Base-by-base conservation (phyloP, 139 green algal species). In the Coelastrella sp. region DNA sequence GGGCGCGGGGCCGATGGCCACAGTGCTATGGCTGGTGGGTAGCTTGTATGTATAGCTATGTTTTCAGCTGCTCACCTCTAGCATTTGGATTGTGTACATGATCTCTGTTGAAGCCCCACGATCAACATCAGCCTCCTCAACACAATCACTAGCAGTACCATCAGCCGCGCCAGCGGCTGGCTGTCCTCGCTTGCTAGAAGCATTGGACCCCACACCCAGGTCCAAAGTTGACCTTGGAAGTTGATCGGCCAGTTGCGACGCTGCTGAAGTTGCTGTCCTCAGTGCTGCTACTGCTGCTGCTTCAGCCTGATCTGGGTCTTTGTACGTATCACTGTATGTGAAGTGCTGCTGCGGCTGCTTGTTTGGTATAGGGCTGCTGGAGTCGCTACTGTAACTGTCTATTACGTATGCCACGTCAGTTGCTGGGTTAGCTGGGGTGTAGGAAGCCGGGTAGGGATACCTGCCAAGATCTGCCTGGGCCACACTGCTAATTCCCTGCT, bases 51-150 rank as follows among this genome's bases (percentile, higher is more conserved):
- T 47, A 47, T 47, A 47, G 32, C 32, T 47, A 77, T 22, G 71
- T 77, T 7, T 10, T 77, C 71, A 32, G 71, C 71, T 32, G 16
- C 81, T 61, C 64, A 87, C 81, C 58, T 87, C 81, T 6, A 87
- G 64, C 22, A 58, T 56, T 66, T 87, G 81, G 17, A 87, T 87
- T 59, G 81, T 87, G 61, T 87, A 58, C 81, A 87, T 87, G 60
- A 87, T 87, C 14, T 87, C 6, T n/a, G 57, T 13, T 19, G 61
- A 71, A 71, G 61, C 10, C 61, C 61, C 61, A 10, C 11, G 75
- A 58, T 81, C 8, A 60, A 8, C 75, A 14, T 17, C 22, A 59
- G 10, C 7, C 13, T 19, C 75, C 3, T 32, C 2, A n/a, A 32
- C 68, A 76, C 20, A 0, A n/a, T 59, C 75, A 59, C 10, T 22